phyloP scores from a whole-genome alignment of 2,329 filamentous ascomycete genomes.

The Aspergillus sp. region DNA sequence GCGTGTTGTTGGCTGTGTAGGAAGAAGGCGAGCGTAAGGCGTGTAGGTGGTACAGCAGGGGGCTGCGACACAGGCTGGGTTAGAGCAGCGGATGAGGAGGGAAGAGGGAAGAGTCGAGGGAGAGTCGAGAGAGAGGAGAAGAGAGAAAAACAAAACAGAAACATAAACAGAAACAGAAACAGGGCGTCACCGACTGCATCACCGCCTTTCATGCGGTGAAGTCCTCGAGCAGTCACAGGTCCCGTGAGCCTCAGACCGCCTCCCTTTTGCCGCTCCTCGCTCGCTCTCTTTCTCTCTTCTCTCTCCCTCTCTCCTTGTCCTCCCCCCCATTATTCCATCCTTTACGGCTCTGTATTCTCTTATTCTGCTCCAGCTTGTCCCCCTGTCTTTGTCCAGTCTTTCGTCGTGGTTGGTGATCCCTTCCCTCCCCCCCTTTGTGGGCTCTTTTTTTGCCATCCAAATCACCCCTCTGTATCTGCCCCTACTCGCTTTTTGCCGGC shows the following conservation, averaged over 20 bases:
- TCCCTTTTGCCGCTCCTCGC: constrained; percentile 22
- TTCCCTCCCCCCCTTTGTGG: neutral
- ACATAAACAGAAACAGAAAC: no score
- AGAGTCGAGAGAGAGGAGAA: no score
- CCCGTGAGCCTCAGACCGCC: constrained; percentile 26
- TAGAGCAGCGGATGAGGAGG: no score
- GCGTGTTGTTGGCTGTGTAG: no score
- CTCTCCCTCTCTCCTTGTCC: constrained; percentile 10
- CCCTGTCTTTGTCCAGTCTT: neutral
- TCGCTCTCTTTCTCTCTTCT: constrained; percentile 20
- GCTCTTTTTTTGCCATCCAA: constrained; percentile 13
- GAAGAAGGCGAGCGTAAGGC: no score
- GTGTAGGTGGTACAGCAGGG: no score
- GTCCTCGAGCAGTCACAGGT: constrained; percentile 12
- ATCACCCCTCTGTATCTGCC: constrained; percentile 3
- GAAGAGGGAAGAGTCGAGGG: no score
- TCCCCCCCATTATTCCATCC: constrained; percentile 3
- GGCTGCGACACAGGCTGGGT: no score
- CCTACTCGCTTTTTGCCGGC: neutral
- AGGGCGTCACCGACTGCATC: constrained; percentile 25
- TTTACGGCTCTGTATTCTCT: neutral
- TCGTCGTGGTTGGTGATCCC: neutral
- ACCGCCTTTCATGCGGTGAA: constrained; percentile 33
- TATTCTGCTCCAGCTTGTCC: neutral
- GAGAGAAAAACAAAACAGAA: no score